Conservation (phyloP, 768 basidiomycete genomes). For the Jaapia argillacea region DNA sequence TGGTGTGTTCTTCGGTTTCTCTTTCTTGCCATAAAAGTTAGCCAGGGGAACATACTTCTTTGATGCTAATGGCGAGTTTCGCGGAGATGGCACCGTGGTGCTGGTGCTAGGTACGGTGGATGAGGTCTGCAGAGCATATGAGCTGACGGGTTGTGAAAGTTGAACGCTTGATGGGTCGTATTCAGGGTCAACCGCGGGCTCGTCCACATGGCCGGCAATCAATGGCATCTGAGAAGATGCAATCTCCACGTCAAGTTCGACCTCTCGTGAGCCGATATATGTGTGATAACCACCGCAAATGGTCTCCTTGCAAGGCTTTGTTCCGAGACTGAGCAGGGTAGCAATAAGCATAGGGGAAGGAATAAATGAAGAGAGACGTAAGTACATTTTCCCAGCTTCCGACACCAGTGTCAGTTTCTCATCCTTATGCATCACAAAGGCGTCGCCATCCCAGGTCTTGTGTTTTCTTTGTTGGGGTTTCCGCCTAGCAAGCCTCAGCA, state of each 20-base stretch:
- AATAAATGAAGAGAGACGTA: not conserved
- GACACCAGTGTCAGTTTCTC: conserved; percentile 52
- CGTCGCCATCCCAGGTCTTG: conserved; percentile 83
- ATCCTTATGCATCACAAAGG: conserved; percentile 41
- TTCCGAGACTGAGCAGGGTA: conserved; percentile 41
- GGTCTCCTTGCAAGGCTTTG: conserved; percentile 47
- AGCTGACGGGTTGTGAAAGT: conserved; percentile 1
- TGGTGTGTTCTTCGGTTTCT: conserved; percentile 22
- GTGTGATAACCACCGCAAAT: conserved; percentile 34
- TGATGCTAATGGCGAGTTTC: conserved; percentile 12
- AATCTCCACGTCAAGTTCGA: conserved; percentile 48
- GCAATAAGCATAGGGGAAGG: not conserved
- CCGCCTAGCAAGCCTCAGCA: conserved; percentile 37
- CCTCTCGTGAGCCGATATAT: conserved; percentile 47
- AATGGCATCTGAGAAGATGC: conserved; percentile 41
- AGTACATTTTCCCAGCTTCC: conserved; percentile 61
- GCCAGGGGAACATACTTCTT: conserved; percentile 40
- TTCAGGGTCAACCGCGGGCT: conserved; percentile 13
- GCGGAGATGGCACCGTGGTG: conserved; percentile 2
- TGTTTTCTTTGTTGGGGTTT: conserved; percentile 68
- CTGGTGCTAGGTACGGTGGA: conserved; percentile 3
- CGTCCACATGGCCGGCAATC: conserved; percentile 16
- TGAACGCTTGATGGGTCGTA: conserved; percentile 9
- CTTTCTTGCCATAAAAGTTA: conserved; percentile 49
- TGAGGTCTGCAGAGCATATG: not conserved